Percentiles rank a stretch among this genome's conserved stretches.
phyloP scores from a whole-genome alignment of 2,329 filamentous ascomycete species.

The Albophoma yamanashiensis region DNA sequence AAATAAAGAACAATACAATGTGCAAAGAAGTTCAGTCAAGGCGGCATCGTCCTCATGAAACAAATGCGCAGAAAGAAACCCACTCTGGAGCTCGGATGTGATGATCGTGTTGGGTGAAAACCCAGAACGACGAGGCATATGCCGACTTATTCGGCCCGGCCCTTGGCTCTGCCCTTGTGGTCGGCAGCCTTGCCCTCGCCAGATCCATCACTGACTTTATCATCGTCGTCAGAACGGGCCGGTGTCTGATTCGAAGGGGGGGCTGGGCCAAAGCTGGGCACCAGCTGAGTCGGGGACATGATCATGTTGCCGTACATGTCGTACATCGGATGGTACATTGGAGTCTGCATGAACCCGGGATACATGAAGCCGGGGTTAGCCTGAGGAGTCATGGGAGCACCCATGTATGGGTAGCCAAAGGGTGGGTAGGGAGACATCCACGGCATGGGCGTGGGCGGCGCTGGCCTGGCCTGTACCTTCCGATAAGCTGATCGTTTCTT shows the following conservation, averaged over 20 bases:
- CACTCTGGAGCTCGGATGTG: background rate
- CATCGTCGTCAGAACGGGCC: background rate
- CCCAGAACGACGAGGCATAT: background rate
- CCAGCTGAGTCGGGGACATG: constrained; percentile 10
- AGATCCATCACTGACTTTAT: background rate
- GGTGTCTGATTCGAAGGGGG: background rate
- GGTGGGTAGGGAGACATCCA: constrained; percentile 9
- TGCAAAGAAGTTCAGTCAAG: too few relatives aligned
- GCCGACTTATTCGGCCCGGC: background rate
- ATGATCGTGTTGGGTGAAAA: background rate
- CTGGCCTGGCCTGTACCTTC: background rate
- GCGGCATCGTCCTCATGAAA: background rate
- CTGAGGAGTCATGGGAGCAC: constrained; percentile 10
- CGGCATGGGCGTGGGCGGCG: constrained; percentile 5
- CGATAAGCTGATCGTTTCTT: background rate
- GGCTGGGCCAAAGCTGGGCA: constrained; percentile 6
- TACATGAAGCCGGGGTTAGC: constrained; percentile 9
- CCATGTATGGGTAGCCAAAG: constrained; percentile 8
- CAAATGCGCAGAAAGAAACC: background rate
- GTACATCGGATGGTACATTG: constrained; percentile 9
- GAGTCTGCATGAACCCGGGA: constrained; percentile 10
- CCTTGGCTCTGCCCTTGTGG: background rate
- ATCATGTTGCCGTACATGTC: constrained; percentile 10
- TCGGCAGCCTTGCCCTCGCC: background rate
- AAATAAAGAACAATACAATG: background rate